Evolutionary conservation across 768 basidiomycete species (phyloP).

Genomic region (Auricularia cornea): DNA sequence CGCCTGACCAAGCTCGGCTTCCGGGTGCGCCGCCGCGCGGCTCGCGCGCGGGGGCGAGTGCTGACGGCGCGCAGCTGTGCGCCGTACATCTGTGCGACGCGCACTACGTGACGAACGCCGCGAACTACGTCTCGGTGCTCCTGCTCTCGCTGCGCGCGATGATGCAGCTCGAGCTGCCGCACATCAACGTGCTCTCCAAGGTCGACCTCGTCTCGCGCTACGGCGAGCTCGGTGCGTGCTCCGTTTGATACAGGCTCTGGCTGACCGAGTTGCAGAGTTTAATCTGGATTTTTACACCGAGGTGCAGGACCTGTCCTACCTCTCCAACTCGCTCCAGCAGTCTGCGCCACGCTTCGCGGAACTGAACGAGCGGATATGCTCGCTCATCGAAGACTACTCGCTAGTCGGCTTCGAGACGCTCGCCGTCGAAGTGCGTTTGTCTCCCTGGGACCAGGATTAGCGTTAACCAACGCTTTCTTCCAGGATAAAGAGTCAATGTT

Average conservation of each 20-base stretch:
- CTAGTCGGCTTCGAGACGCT: constrained; percentile 95
- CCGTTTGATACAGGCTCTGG: neutral
- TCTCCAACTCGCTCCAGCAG: constrained; percentile 64
- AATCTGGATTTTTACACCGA: constrained; percentile 98
- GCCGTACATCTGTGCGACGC: constrained; percentile 95
- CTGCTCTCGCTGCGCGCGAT: constrained; percentile 90
- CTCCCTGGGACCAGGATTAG: neutral
- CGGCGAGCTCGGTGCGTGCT: constrained; percentile 73
- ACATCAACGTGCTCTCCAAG: constrained; percentile 95
- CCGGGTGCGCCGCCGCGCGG: constrained; percentile 52
- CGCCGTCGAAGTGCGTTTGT: constrained; percentile 72
- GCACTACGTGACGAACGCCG: constrained; percentile 91
- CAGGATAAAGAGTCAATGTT: constrained; percentile 96
- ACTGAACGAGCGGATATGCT: constrained; percentile 85
- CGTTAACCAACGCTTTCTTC: neutral
- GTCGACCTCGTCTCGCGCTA: constrained; percentile 85
- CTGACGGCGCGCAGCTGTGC: constrained; percentile 53
- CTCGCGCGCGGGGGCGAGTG: neutral
- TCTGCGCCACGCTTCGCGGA: constrained; percentile 61
- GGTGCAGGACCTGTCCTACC: constrained; percentile 88
- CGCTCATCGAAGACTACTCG: constrained; percentile 86
- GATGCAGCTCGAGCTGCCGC: constrained; percentile 98
- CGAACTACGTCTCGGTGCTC: constrained; percentile 90
- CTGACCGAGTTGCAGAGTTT: constrained; percentile 54
- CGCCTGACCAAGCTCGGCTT: constrained; percentile 67